These are phyloP conservation scores for Hypoxylon subgilvum DNA, from an alignment of 495 filamentous ascomycete species.

Conservation along the genomic window DNA sequence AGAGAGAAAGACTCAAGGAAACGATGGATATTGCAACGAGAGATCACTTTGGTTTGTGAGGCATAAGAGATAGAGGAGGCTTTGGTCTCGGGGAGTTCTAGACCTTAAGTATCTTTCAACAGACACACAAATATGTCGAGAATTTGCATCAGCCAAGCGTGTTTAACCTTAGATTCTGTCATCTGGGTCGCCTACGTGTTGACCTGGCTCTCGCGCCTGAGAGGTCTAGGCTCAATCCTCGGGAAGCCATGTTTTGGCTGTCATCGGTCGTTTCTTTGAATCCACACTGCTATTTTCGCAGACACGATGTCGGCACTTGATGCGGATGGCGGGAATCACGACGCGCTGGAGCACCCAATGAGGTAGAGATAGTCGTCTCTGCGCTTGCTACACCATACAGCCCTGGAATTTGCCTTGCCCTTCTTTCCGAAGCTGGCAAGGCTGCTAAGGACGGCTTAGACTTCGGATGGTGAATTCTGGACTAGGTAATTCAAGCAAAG, in stretches of 20 bases:
- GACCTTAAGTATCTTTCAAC: slow-evolving; percentile 30
- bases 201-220: slow-evolving; percentile 5
- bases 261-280: slow-evolving; percentile 1
- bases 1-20: slow-evolving; percentile 40
- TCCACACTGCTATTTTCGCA: slow-evolving; percentile 27
- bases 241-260: slow-evolving; percentile 8
- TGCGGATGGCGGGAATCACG: slow-evolving; percentile 30
- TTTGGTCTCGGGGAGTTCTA: slow-evolving; percentile 1
- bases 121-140: not conserved
- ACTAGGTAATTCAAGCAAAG: too few relatives aligned
- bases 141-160: slow-evolving; percentile 4
- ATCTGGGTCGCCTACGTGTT: not conserved
- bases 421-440: not conserved
- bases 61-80: slow-evolving; percentile 7
- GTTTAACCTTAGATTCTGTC: slow-evolving; percentile 16
- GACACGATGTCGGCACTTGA: slow-evolving; percentile 12
- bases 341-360: slow-evolving; percentile 37
- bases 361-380: slow-evolving; percentile 12
- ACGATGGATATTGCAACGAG: slow-evolving; percentile 24
- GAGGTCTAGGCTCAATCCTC: not conserved
- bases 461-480: slow-evolving; percentile 3
- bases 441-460: not conserved
- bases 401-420: not conserved
- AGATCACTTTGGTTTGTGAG: slow-evolving; percentile 18
- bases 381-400: slow-evolving; percentile 8